Evolutionary conservation across 768 basidiomycete genomes (phyloP).

Genomic region (Naganishia randhawae): DNA sequence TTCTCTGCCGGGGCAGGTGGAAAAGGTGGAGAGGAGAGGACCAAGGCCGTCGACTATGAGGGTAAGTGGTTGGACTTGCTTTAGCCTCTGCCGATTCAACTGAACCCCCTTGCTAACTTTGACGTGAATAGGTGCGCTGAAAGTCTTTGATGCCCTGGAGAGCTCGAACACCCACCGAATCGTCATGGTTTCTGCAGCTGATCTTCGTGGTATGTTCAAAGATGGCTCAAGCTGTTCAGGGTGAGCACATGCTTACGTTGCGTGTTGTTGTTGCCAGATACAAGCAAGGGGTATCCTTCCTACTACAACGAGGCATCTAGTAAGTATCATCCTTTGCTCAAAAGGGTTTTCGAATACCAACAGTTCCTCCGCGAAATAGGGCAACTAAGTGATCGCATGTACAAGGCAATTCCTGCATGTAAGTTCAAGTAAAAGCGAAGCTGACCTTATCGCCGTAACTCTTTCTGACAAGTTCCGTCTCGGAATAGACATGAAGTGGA

Average conservation of each 20-base stretch:
- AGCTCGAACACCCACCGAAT: slow-evolving; percentile 57
- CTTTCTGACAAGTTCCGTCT: not conserved
- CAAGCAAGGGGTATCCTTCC: slow-evolving; percentile 33
- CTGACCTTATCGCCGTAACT: not conserved
- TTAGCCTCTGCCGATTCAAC: not conserved
- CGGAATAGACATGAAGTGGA: slow-evolving; percentile 51
- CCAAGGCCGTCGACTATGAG: slow-evolving; percentile 60
- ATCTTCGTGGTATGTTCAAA: slow-evolving; percentile 57
- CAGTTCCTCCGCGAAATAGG: slow-evolving; percentile 25
- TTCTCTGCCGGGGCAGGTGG: slow-evolving; percentile 59
- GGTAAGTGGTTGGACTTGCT: not conserved
- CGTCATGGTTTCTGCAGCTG: slow-evolving; percentile 62
- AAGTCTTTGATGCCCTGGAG: slow-evolving; percentile 68
- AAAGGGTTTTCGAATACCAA: too few relatives aligned
- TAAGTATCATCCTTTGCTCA: slow-evolving; percentile 26
- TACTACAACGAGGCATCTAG: slow-evolving; percentile 39
- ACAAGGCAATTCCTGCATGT: slow-evolving; percentile 55
- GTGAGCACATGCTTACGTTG: not conserved
- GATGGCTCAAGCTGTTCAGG: too few relatives aligned
- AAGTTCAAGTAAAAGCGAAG: slow-evolving; percentile 10
- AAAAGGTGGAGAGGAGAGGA: slow-evolving; percentile 56
- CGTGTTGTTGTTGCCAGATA: not conserved
- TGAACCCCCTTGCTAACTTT: not conserved
- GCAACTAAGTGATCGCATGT: slow-evolving; percentile 48
- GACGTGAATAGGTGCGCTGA: slow-evolving; percentile 56